These are phyloP conservation scores for Iris macrosiphon DNA, from an alignment of 106 monocot species.

Conservation along the genomic window DNA sequence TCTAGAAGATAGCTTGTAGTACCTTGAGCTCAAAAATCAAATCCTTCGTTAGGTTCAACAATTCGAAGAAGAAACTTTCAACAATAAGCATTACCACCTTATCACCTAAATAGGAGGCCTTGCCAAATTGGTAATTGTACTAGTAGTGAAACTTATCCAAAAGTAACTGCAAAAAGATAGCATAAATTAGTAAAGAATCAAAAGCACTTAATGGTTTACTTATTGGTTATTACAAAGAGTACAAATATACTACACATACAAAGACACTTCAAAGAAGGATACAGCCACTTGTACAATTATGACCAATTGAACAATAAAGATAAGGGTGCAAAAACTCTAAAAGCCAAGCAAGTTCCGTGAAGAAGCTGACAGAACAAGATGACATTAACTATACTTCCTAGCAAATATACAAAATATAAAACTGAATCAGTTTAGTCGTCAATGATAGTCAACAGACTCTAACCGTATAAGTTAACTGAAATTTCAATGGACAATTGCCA, in stretches of 20 bases:
- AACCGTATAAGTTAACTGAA: too few species aligned
- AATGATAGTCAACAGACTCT: too few species aligned
- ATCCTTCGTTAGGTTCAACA: conserved; percentile 51
- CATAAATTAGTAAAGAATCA: conserved; percentile 4
- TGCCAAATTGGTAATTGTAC: conserved; percentile 31
- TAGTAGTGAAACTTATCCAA: conserved; percentile 57
- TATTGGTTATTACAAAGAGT: too few species aligned
- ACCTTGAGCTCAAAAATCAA: conserved; percentile 73
- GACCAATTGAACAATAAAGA: neutral
- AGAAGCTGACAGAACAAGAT: neutral
- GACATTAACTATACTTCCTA: too few species aligned
- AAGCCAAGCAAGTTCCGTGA: neutral
- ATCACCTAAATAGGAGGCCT: conserved; percentile 37
- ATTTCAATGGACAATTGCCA: too few species aligned
- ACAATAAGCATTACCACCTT: conserved; percentile 28
- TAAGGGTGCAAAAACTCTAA: neutral
- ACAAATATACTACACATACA: too few species aligned
- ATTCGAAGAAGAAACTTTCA: conserved; percentile 58
- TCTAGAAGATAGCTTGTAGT: neutral
- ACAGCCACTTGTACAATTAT: neutral
- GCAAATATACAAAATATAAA: too few species aligned
- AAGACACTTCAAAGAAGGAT: neutral
- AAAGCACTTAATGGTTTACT: too few species aligned
- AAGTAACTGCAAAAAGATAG: conserved; percentile 44
- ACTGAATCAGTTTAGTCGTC: too few species aligned